Base-by-base conservation (phyloP, 192 early-diverging fungal species). In the Umbelopsis sp. region DNA sequence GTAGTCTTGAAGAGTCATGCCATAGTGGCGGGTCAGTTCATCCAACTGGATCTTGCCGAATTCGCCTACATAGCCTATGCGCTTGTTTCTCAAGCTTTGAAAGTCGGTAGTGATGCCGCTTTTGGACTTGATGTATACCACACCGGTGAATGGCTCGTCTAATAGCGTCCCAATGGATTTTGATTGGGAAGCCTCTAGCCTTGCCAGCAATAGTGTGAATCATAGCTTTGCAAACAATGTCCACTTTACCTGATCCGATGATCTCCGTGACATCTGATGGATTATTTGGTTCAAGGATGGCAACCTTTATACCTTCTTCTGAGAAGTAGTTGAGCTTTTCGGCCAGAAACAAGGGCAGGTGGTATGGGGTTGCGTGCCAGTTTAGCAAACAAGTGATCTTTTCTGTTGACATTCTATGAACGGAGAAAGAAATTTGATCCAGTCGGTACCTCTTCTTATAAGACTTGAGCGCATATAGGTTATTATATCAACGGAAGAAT, bases 171-270 rank as follows among this genome's bases (percentile, higher is more conserved):
- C 88, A 68, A 90, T 85, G 0, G 87, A 83, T 56, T n/a, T 86
- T 88, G 74, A 90, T 88, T 22, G 77, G 78, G 77, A 85, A 90
- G 3, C 88, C 88, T 25, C 85, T 68, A 26, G 88, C 87, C 34
- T 87, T 87, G 14, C 84, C 88, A 21, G 88, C 88, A 50, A 90
- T 90, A 32, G 88, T 90, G 69, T 90, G 88, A 73, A 90, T 89
- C 87, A 90, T 90, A 36, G 88, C 88, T 73, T 90, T 90, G 74
- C 83, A 86, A 20, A 86, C 88, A 32, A 90, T 72, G 25, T 90
- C 88, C 11, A 83, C 78, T 71, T 86, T 87, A 17, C 88, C 88
- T 0, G 80, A 84, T 20, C 88, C 88, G 52, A 88, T 88, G 66
- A 90, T 84, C 56, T 86, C 87, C 29, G 88, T 89, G 7, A 90